phyloP scores from a whole-genome alignment of 2,329 filamentous ascomycete species.

The Stromatinia cepivora region DNA sequence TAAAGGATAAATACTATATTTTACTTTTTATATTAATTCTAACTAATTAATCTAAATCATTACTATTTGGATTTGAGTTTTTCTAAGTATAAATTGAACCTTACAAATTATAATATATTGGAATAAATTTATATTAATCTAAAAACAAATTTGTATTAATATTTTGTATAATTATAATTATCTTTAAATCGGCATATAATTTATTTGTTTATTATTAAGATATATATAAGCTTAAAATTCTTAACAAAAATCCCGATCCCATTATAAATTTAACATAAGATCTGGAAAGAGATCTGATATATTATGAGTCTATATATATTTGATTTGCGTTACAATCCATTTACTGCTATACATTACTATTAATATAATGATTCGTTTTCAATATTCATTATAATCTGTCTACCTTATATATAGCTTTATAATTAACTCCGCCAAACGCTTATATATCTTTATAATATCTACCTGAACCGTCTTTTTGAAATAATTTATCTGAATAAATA shows the following conservation, averaged over 20 bases:
- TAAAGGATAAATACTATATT: no score
- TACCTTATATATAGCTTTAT: not conserved
- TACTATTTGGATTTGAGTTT: no score
- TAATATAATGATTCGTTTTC: not conserved
- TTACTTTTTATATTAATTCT: no score
- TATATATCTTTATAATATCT: not conserved
- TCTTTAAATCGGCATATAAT: no score
- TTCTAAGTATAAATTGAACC: no score
- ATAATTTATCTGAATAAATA: not conserved
- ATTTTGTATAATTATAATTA: no score
- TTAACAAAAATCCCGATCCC: not conserved
- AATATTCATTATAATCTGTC: not conserved
- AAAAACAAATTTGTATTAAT: no score
- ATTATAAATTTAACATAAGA: not conserved
- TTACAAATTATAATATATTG: no score
- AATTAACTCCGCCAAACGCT: not conserved
- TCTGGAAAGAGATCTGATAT: not conserved
- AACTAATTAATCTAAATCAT: no score
- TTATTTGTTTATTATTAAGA: no score
- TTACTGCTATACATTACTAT: not conserved
- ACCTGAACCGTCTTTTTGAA: not conserved
- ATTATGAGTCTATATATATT: slow-evolving; percentile 1
- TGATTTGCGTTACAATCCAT: not conserved
- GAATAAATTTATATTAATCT: no score
- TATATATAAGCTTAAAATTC: not conserved